phyloP scores from a whole-genome alignment of 75 land plant genomes.

The Pinus taeda region DNA sequence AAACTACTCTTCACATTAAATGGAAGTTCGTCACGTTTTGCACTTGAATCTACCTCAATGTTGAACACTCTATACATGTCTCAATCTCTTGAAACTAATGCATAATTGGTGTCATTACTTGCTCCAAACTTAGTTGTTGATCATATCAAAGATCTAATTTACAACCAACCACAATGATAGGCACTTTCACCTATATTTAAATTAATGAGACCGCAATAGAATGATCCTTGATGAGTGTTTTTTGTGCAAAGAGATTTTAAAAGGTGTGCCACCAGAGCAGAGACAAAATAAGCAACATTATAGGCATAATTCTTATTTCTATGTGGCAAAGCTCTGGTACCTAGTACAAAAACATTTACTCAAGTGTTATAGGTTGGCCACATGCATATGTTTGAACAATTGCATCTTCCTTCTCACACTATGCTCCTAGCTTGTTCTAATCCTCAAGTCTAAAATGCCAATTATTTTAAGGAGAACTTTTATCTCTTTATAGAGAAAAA shows the following conservation, averaged over 20 bases:
- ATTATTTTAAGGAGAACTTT: neutral
- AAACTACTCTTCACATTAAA: neutral
- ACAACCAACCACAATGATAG: constrained; percentile 96
- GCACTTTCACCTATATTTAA: constrained; percentile 69
- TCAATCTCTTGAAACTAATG: constrained; percentile 97
- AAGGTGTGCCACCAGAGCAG: neutral
- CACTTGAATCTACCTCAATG: constrained; percentile 89
- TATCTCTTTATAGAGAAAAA: neutral
- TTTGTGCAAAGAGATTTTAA: neutral
- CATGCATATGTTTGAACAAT: constrained; percentile 95
- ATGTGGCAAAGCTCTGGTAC: constrained; percentile 85
- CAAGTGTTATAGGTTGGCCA: constrained; percentile 70
- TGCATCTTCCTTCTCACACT: constrained; percentile 76
- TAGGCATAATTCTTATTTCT: constrained; percentile 47
- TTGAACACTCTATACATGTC: constrained; percentile 96
- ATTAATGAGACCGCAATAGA: too few species aligned
- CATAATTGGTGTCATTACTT: constrained; percentile 95
- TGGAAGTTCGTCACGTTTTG: neutral
- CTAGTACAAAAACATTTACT: constrained; percentile 76
- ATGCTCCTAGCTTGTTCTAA: constrained; percentile 56
- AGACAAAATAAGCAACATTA: constrained; percentile 1
- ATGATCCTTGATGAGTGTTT: too few species aligned
- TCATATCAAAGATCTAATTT: constrained; percentile 91
- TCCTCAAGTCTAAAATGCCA: constrained; percentile 48
- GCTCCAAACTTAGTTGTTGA: constrained; percentile 78